Percentiles rank a stretch among this genome's conserved stretches.
These are phyloP conservation scores for Penicillium sp. DNA, from an alignment of 2,329 filamentous ascomycete species.

Conservation along the genomic window DNA sequence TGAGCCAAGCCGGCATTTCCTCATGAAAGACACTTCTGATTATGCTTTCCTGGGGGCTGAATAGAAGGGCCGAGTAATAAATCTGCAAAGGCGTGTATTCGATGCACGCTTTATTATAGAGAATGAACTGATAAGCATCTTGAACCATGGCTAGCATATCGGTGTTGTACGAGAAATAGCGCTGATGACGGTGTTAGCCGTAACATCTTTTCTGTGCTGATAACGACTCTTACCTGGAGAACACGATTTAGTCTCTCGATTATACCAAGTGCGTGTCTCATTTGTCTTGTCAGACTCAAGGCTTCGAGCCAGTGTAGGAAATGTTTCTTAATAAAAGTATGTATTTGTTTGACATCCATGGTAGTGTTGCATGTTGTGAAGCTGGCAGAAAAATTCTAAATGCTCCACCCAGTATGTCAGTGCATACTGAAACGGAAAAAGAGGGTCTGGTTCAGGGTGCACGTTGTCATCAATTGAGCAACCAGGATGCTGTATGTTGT, in stretches of 20 bases:
- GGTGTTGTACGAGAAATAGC: too few species aligned
- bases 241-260: not conserved
- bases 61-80: slow-evolving; percentile 1
- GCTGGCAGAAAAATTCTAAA: not conserved
- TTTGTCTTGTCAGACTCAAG: not conserved
- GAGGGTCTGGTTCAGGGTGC: not conserved
- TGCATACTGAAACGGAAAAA: not conserved
- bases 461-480: too few species aligned
- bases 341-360: too few species aligned
- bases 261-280: not conserved
- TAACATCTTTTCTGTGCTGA: too few species aligned
- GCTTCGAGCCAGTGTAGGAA: slow-evolving; percentile 2
- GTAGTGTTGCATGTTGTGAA: not conserved
- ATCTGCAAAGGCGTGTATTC: not conserved
- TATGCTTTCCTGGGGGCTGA: not conserved
- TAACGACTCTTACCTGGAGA: too few species aligned
- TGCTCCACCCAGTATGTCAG: not conserved
- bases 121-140: not conserved
- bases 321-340: not conserved
- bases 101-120: not conserved
- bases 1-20: not conserved
- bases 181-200: too few species aligned
- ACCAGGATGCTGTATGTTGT: too few species aligned
- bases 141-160: not conserved
- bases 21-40: not conserved